phyloP scores from a whole-genome alignment of 75 land plant genomes.

The Gnetum montanum region DNA sequence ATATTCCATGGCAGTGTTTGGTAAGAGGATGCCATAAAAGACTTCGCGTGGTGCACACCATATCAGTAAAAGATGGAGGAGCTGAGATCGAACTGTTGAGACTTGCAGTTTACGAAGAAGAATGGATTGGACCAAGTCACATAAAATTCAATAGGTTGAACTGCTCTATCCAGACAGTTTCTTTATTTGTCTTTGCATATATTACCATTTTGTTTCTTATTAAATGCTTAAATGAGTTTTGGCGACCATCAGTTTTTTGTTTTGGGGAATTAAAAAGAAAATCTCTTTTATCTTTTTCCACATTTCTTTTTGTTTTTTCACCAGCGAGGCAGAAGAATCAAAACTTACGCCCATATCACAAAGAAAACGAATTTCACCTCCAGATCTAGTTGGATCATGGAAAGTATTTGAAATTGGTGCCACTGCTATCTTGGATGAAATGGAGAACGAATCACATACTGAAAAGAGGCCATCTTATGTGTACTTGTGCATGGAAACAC shows the following conservation, averaged over 20 bases:
- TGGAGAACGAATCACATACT: conserved; percentile 9
- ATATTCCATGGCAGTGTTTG: conserved; percentile 58
- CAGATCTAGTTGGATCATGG: conserved; percentile 82
- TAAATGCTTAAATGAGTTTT: neutral
- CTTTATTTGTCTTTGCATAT: conserved; percentile 1
- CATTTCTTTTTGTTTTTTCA: neutral
- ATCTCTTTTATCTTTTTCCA: neutral
- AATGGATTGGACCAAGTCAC: conserved; percentile 79
- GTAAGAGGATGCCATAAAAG: conserved; percentile 93
- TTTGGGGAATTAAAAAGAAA: no score
- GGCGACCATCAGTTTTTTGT: no score
- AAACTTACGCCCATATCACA: conserved; percentile 63
- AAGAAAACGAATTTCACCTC: conserved; percentile 43
- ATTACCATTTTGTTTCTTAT: neutral
- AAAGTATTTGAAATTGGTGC: conserved; percentile 93
- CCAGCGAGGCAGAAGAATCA: conserved; percentile 18
- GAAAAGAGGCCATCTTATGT: conserved; percentile 22
- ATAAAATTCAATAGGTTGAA: conserved; percentile 47
- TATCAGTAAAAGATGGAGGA: conserved; percentile 68
- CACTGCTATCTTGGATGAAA: conserved; percentile 38
- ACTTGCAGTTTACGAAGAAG: conserved; percentile 84
- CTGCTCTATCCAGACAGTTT: neutral
- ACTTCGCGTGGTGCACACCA: conserved; percentile 85
- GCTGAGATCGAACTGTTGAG: conserved; percentile 69
- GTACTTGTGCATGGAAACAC: conserved; percentile 63